Conservation (phyloP, 164 flowering plant species). For the Taxillus chinensis region DNA sequence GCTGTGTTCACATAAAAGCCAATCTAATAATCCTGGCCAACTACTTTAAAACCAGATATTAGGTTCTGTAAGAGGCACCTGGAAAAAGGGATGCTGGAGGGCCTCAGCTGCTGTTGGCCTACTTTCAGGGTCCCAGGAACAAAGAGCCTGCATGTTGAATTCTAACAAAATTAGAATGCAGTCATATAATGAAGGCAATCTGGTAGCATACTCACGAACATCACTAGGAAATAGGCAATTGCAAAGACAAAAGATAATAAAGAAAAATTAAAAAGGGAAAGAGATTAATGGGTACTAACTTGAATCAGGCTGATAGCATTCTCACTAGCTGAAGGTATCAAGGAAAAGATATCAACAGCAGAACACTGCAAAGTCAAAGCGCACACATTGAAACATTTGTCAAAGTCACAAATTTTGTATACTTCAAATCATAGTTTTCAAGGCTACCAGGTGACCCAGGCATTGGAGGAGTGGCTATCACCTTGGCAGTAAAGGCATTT, state of each 20-base stretch:
- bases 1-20: too few relatives aligned
- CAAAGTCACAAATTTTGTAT: too few relatives aligned
- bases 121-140: slow-evolving; percentile 55
- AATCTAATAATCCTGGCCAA: too few relatives aligned
- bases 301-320: slow-evolving; percentile 61
- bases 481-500: too few relatives aligned
- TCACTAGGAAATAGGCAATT: background rate
- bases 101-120: slow-evolving; percentile 60
- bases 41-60: background rate
- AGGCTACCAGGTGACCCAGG: too few relatives aligned
- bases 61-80: slow-evolving; percentile 19
- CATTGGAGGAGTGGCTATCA: too few relatives aligned
- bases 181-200: too few relatives aligned
- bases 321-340: slow-evolving; percentile 65
- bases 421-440: too few relatives aligned
- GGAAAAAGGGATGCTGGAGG: slow-evolving; percentile 66
- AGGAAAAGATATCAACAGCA: slow-evolving; percentile 50
- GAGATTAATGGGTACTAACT: slow-evolving; percentile 25
- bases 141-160: slow-evolving; percentile 9
- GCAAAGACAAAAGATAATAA: background rate
- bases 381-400: background rate
- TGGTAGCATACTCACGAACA: too few relatives aligned
- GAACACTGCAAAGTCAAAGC: slow-evolving; percentile 33
- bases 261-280: background rate
- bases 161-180: too few relatives aligned